Conservation (phyloP, 2,329 filamentous ascomycete species). For the Nigrospora osmanthi region DNA sequence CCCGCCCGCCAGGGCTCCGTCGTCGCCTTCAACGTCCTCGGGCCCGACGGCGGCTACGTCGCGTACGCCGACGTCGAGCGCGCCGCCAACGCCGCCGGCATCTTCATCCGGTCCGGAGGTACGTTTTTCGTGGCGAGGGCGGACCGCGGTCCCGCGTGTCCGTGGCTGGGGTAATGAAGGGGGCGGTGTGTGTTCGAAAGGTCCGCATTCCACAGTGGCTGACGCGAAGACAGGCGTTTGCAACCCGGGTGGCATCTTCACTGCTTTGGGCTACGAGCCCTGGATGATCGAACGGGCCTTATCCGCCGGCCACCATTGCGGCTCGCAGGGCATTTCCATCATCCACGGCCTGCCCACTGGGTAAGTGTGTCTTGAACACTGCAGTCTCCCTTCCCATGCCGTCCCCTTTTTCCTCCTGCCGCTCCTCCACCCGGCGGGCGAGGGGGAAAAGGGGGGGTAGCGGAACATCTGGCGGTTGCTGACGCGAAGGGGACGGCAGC, state of each 20-base stretch:
- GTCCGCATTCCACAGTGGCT: neutral
- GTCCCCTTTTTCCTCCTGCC: too few species aligned
- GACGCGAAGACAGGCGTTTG: constrained; percentile 29
- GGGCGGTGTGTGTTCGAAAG: too few species aligned
- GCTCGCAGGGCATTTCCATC: constrained; percentile 41
- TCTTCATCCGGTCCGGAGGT: constrained; percentile 55
- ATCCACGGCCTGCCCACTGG: constrained; percentile 47
- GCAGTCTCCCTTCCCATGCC: constrained; percentile 1
- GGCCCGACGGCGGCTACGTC: constrained; percentile 42
- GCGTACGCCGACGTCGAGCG: constrained; percentile 52
- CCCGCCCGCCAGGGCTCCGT: constrained; percentile 49
- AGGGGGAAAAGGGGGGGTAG: too few species aligned
- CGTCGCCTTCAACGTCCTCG: constrained; percentile 54
- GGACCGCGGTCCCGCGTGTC: neutral
- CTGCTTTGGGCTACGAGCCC: constrained; percentile 40
- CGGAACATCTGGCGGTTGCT: neutral
- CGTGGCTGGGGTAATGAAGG: too few species aligned
- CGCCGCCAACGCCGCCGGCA: constrained; percentile 42
- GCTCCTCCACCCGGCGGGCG: too few species aligned
- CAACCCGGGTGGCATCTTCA: constrained; percentile 37
- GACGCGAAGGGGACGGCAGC: constrained; percentile 19
- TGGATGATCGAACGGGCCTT: constrained; percentile 47
- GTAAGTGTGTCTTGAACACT: constrained; percentile 20
- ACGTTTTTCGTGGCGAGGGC: constrained; percentile 4
- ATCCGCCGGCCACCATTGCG: constrained; percentile 50